Base-by-base conservation (phyloP, 164 flowering plant genomes). In the Nymphaea thermarum region DNA sequence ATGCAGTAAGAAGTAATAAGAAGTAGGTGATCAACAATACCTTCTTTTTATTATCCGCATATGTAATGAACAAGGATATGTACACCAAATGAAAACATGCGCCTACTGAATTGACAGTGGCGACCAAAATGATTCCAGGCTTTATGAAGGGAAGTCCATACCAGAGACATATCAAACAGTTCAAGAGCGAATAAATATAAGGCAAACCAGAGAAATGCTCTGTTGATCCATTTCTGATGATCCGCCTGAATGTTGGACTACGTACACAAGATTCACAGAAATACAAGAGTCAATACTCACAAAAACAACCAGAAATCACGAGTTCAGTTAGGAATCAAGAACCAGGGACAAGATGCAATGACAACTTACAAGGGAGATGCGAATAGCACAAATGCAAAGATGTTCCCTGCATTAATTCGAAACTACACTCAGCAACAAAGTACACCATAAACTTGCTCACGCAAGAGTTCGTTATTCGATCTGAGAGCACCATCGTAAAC, bases 181-280 rank as follows among this genome's bases (percentile, higher is more conserved):
- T 93, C 77, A 91, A 70, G 66, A 93, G 82, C 14, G 90, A 81
- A 75, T 91, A 91, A 66, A 89, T 77, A 47, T 94, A 94, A 11
- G 97, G 97, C 79, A 87, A 66, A 65, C 91, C 90, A 3, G 98
- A 93, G 80, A 93, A 93, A 45, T 84, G 80, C 68, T 91, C 96
- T 3, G 95, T 91, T 5, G 97, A 84, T 17, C 68, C 66, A 69
- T 83, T 89, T 77, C 91, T 80, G 68, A 83, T 65, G 43, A 93
- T 87, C 73, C 95, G 83, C 75, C 84, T 72, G 75, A 89, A 93
- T 64, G 95, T 91, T 18, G 90, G 89, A 73, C 97, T 93, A 87
- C 18, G 68, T 16, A 63, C 51, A 14, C 57, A 51, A 51, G 8
- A 51, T 15, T 3, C 8, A 8, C 14, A 15, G 14, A 65, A 44